These are phyloP conservation scores for Chaetomium olivaceum DNA, from an alignment of 2,329 filamentous ascomycete genomes.

Conservation along the genomic window DNA sequence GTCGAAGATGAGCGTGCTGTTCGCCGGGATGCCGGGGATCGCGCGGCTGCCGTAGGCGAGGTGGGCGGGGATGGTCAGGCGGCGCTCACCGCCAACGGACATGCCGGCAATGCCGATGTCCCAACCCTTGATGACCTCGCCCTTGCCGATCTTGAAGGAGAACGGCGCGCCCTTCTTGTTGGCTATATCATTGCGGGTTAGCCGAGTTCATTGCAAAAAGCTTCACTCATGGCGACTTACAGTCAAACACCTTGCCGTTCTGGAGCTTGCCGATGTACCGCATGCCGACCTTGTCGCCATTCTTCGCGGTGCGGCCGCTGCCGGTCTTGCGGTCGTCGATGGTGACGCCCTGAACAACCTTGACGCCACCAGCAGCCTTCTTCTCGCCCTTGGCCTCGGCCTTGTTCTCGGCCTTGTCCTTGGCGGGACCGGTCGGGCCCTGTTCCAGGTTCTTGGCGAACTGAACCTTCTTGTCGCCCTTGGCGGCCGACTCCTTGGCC, in stretches of 20 bases:
- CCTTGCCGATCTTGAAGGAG: constrained; percentile 88
- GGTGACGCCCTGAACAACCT: constrained; percentile 83
- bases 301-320: constrained; percentile 81
- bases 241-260: constrained; percentile 93
- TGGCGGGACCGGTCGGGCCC: constrained; percentile 76
- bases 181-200: constrained; percentile 52
- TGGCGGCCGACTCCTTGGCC: constrained; percentile 47
- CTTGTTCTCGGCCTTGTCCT: constrained; percentile 40
- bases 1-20: constrained; percentile 91
- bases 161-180: constrained; percentile 99
- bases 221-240: constrained; percentile 52
- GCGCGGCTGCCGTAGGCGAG: constrained; percentile 87
- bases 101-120: constrained; percentile 93
- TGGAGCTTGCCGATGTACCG: constrained; percentile 97
- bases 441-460: constrained; percentile 99
- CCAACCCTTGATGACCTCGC: constrained; percentile 99
- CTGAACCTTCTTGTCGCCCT: constrained; percentile 91
- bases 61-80: constrained; percentile 82
- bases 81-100: constrained; percentile 88
- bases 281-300: constrained; percentile 86
- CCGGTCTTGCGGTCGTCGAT: constrained; percentile 95
- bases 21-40: constrained; percentile 81
- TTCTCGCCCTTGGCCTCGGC: constrained; percentile 45
- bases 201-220: background rate
- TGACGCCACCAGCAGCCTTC: constrained; percentile 64